Evolutionary conservation across 108 stramenopile species (phyloP), one percentile per base, ranked within the genome.

Genomic region (Chaetoceros muelleri): DNA sequence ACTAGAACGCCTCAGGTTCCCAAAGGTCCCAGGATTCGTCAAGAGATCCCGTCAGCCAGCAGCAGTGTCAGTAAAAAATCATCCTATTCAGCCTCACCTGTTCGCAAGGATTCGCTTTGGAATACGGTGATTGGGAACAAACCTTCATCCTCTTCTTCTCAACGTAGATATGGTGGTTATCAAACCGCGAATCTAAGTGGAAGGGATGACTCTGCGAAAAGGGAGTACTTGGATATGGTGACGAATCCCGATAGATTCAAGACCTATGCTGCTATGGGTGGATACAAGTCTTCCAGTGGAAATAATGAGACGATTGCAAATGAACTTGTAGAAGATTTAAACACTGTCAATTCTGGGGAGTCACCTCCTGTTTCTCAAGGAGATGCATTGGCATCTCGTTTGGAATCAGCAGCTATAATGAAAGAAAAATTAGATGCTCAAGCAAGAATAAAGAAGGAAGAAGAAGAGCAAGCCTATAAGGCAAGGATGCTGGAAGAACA

Each of bases 221-320:
- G 62, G 22, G 61, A 70, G 47, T 79, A 75, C 53, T 52, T 79
- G 28, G 78, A 73, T 24, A 76, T 69, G 46, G 62, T 79, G 21
- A 79, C 72, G 10, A 69, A 66, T 54, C 78, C 78, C 0, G 58
- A 75, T 59, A 64, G 78, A 53, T 80, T 80, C 47, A 30, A 73
- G 13, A 54, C 73, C 22, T 73, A 70, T 55, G 66, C 69, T 10
- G 53, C 69, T 34, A 61, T 53, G 57, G 70, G 8, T 45, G 66
- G 21, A 30, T 50, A 45, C 52, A 57, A 34, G 17, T 1, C 40
- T 0, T 21, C 55, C 18, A 21, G 27, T 52, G 58, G 19, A 45
- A 40, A 47, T 13, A 47, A 29, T n/a, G 29, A 28, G 28, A 46
- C 18, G 8, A 24, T 10, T 44, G 49, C 20, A 1, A 46, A 48